Evolutionary conservation across 192 early-diverging fungal species (phyloP).

Genomic region (Coemansia sp.): DNA sequence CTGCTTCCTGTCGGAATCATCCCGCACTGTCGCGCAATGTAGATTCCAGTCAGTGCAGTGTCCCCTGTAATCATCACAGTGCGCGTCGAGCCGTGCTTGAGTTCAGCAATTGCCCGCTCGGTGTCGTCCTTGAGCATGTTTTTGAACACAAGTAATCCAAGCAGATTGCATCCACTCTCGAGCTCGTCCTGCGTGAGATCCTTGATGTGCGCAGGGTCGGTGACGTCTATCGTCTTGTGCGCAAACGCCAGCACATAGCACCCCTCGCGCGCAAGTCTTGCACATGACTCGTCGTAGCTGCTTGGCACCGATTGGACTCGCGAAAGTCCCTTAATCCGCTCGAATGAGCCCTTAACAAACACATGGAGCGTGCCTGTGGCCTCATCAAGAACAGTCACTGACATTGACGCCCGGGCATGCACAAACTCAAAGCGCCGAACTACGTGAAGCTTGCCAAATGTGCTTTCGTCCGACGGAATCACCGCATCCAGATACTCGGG

Average conservation of each 20-base stretch:
- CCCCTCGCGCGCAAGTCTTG: slow-evolving; percentile 63
- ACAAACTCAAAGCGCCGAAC: slow-evolving; percentile 69
- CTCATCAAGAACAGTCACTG: slow-evolving; percentile 55
- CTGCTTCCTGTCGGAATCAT: slow-evolving; percentile 19
- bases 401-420: slow-evolving; percentile 67
- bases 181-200: slow-evolving; percentile 58
- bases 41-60: slow-evolving; percentile 71
- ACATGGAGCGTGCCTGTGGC: slow-evolving; percentile 50
- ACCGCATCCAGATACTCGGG: slow-evolving; percentile 54
- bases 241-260: slow-evolving; percentile 78
- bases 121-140: slow-evolving; percentile 79
- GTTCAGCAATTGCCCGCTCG: slow-evolving; percentile 63
- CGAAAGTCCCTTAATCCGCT: slow-evolving; percentile 61
- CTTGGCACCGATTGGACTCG: slow-evolving; percentile 55
- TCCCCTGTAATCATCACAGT: slow-evolving; percentile 86
- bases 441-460: slow-evolving; percentile 21
- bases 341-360: slow-evolving; percentile 70
- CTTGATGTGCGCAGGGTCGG: slow-evolving; percentile 43
- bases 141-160: slow-evolving; percentile 72
- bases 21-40: slow-evolving; percentile 60
- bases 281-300: slow-evolving; percentile 58
- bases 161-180: slow-evolving; percentile 58
- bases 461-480: slow-evolving; percentile 11
- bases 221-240: slow-evolving; percentile 54
- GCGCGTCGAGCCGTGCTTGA: slow-evolving; percentile 68